phyloP scores from a whole-genome alignment of 495 filamentous ascomycete genomes.

The Penicillium roqueforti region DNA sequence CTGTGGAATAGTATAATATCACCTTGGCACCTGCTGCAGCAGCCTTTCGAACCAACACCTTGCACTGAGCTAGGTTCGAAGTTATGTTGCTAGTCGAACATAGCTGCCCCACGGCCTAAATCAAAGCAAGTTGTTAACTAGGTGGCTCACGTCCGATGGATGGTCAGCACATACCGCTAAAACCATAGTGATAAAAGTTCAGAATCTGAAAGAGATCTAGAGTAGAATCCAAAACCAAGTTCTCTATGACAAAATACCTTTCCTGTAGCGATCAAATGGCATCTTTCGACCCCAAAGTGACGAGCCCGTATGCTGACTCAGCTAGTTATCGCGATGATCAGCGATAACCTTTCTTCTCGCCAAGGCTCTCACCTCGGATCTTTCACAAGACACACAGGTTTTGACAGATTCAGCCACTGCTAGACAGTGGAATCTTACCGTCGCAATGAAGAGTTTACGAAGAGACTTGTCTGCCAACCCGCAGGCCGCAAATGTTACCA shows the following conservation, averaged over 20 bases:
- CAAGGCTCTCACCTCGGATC: slow-evolving; percentile 21
- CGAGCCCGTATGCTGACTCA: slow-evolving; percentile 19
- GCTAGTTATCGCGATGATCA: slow-evolving; percentile 16
- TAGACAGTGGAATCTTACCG: slow-evolving; percentile 14
- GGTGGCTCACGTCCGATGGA: background rate
- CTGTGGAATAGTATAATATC: background rate
- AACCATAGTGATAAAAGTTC: slow-evolving; percentile 24
- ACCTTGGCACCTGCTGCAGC: slow-evolving; percentile 74
- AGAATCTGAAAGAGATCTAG: background rate
- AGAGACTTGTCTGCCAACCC: slow-evolving; percentile 65
- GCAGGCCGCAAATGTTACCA: slow-evolving; percentile 71
- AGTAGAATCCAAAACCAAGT: background rate
- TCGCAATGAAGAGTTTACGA: slow-evolving; percentile 85
- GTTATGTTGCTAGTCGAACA: slow-evolving; percentile 76
- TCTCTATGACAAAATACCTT: background rate
- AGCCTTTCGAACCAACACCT: slow-evolving; percentile 65
- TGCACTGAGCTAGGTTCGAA: slow-evolving; percentile 75
- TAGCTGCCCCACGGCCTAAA: slow-evolving; percentile 80
- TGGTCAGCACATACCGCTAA: slow-evolving; percentile 29
- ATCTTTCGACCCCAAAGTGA: slow-evolving; percentile 1
- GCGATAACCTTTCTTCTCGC: slow-evolving; percentile 22
- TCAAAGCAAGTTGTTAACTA: slow-evolving; percentile 1
- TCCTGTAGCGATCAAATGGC: background rate
- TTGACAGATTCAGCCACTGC: slow-evolving; percentile 2
- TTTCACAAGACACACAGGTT: slow-evolving; percentile 14